Conservation (phyloP, 2,329 filamentous ascomycete genomes). For the Exophiala calicioides region DNA sequence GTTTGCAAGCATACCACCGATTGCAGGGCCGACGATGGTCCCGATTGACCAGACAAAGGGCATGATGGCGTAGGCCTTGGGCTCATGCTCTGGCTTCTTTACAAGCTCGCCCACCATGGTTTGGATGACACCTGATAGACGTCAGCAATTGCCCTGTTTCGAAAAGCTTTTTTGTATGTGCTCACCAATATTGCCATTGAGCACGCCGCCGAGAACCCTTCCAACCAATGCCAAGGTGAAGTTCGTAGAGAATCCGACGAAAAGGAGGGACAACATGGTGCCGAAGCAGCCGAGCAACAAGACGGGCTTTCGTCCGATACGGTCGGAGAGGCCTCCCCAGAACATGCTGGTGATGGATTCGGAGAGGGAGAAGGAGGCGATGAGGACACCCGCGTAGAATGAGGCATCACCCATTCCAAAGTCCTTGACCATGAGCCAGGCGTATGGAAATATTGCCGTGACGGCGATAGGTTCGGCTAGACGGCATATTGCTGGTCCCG, state of each 20-base stretch:
- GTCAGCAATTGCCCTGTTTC: not conserved
- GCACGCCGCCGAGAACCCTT: conserved; percentile 72
- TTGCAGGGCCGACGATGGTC: conserved; percentile 83
- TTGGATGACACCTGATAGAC: conserved; percentile 68
- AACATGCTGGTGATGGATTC: conserved; percentile 84
- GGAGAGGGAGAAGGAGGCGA: conserved; percentile 79
- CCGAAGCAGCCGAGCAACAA: conserved; percentile 78
- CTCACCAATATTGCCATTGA: conserved; percentile 79
- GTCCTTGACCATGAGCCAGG: conserved; percentile 77
- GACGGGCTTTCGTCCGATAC: conserved; percentile 80
- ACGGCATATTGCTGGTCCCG: conserved; percentile 76
- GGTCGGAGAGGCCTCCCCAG: conserved; percentile 83
- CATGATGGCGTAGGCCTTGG: conserved; percentile 86
- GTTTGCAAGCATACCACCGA: conserved; percentile 83
- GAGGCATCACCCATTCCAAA: conserved; percentile 75
- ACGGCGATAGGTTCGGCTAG: conserved; percentile 90
- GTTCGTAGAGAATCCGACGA: conserved; percentile 79
- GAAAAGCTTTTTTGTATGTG: not conserved
- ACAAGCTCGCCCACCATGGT: conserved; percentile 92
- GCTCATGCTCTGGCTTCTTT: conserved; percentile 80
- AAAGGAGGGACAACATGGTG: conserved; percentile 77
- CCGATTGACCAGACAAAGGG: conserved; percentile 92
- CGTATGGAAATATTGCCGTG: conserved; percentile 91
- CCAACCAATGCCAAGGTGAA: conserved; percentile 81
- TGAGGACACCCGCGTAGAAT: conserved; percentile 84